phyloP scores from a whole-genome alignment of 805 yeast species.

The Ogataea nakhonphanomensis region DNA sequence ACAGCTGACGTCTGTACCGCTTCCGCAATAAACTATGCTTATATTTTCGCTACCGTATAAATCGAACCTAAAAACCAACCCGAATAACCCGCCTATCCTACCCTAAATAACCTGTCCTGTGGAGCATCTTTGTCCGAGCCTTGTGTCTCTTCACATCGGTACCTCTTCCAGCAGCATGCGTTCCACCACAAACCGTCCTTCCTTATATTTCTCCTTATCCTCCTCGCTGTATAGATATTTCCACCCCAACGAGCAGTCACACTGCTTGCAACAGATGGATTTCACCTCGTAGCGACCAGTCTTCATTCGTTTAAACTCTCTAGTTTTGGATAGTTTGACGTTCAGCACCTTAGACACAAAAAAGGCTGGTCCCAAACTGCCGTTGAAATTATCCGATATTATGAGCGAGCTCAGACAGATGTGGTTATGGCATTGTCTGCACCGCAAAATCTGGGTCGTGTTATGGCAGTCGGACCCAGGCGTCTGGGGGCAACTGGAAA shows the following conservation, averaged over 20 bases:
- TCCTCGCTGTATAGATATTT: conserved; percentile 32
- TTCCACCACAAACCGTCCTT: conserved; percentile 35
- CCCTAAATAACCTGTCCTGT: too few relatives aligned
- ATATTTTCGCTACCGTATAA: conserved; percentile 1
- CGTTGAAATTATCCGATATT: conserved; percentile 34
- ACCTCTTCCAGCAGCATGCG: conserved; percentile 25
- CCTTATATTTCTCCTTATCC: conserved; percentile 31
- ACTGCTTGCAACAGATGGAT: conserved; percentile 30
- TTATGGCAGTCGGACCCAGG: conserved; percentile 14
- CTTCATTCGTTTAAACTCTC: conserved; percentile 29
- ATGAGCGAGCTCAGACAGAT: conserved; percentile 29
- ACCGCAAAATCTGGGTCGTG: conserved; percentile 25
- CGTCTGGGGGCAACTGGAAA: conserved; percentile 7
- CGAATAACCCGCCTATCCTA: too few relatives aligned
- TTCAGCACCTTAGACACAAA: conserved; percentile 33
- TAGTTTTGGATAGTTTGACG: conserved; percentile 15
- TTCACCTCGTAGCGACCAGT: conserved; percentile 35
- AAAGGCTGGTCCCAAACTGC: conserved; percentile 33
- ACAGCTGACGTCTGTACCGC: neutral
- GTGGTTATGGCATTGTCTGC: conserved; percentile 34
- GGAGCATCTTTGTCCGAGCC: too few relatives aligned
- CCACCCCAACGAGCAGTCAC: conserved; percentile 33
- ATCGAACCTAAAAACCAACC: conserved; percentile 1
- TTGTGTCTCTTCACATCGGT: conserved; percentile 9
- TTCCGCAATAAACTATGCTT: neutral